Evolutionary conservation across 2,329 filamentous ascomycete genomes (phyloP).

Genomic region (Paecilomyces formosus): DNA sequence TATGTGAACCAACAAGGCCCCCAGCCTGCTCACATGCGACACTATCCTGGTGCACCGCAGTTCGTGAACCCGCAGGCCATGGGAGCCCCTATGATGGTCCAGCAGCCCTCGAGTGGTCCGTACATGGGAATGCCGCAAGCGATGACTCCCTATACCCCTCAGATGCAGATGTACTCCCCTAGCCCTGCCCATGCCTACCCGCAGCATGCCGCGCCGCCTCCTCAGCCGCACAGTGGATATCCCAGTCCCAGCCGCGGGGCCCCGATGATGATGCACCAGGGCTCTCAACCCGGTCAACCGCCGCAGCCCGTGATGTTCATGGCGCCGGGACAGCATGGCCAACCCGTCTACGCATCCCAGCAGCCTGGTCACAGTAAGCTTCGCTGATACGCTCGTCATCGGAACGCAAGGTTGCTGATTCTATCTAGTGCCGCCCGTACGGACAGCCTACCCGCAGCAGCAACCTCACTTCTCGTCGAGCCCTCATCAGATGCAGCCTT

Average conservation of each 20-base stretch:
- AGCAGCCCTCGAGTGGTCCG: conserved; percentile 57
- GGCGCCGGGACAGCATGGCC: conserved; percentile 68
- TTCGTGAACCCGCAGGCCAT: conserved; percentile 69
- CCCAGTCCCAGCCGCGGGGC: conserved; percentile 83
- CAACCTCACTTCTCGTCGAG: conserved; percentile 59
- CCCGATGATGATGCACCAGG: conserved; percentile 90
- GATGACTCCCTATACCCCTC: conserved; percentile 60
- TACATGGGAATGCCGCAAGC: conserved; percentile 68
- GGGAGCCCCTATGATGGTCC: conserved; percentile 77
- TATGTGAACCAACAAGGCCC: conserved; percentile 63
- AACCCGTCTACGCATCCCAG: conserved; percentile 64
- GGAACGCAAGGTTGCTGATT: conserved; percentile 30
- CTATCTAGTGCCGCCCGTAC: conserved; percentile 50
- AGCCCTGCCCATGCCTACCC: conserved; percentile 63
- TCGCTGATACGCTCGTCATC: conserved; percentile 1
- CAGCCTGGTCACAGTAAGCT: conserved; percentile 68
- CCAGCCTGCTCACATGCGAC: conserved; percentile 64
- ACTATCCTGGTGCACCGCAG: conserved; percentile 63
- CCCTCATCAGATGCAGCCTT: conserved; percentile 58
- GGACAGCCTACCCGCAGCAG: conserved; percentile 52
- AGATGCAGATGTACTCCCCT: conserved; percentile 78
- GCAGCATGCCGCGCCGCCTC: conserved; percentile 40
- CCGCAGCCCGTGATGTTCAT: conserved; percentile 63
- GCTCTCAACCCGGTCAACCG: conserved; percentile 81
- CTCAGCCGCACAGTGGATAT: conserved; percentile 62